Conservation (phyloP, 2,329 filamentous ascomycete genomes). For the Aspergillus pseudotamarii region DNA sequence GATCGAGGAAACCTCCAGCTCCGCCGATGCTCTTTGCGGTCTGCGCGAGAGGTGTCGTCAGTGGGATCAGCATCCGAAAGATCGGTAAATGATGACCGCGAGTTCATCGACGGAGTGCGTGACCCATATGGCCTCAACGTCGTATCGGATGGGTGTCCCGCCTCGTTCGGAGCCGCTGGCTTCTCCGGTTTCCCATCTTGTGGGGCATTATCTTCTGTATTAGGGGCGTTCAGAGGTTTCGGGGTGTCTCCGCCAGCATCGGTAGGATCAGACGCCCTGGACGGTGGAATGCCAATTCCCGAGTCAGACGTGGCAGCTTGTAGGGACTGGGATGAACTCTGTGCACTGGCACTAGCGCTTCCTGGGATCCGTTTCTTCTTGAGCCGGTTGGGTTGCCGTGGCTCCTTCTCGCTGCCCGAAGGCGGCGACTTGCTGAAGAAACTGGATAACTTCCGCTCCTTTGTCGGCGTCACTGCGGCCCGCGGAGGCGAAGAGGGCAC, state of each 20-base stretch:
- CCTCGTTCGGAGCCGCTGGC: constrained; percentile 37
- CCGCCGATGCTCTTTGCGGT: constrained; percentile 70
- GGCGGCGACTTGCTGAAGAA: constrained; percentile 71
- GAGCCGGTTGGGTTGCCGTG: constrained; percentile 81
- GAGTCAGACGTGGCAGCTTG: constrained; percentile 47
- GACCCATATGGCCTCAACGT: constrained; percentile 70
- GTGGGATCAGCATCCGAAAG: constrained; percentile 76
- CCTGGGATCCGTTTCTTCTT: constrained; percentile 81
- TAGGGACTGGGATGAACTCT: constrained; percentile 86
- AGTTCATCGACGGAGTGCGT: constrained; percentile 75
- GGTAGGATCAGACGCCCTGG: constrained; percentile 29
- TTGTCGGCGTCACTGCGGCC: constrained; percentile 58
- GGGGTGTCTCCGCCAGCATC: constrained; percentile 40
- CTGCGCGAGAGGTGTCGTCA: constrained; percentile 60
- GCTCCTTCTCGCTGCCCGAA: constrained; percentile 61
- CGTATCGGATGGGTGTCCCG: constrained; percentile 48
- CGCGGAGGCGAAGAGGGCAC: constrained; percentile 40
- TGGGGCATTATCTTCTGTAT: constrained; percentile 25
- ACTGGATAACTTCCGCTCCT: constrained; percentile 68
- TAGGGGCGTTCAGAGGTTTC: constrained; percentile 35
- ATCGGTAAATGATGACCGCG: constrained; percentile 71
- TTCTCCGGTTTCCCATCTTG: constrained; percentile 28
- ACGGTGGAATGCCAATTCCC: constrained; percentile 36
- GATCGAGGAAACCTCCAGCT: constrained; percentile 70
- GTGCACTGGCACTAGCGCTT: constrained; percentile 80